These are phyloP conservation scores for Petunia axillaris DNA, from an alignment of 257 asterid species.

Conservation along the genomic window DNA sequence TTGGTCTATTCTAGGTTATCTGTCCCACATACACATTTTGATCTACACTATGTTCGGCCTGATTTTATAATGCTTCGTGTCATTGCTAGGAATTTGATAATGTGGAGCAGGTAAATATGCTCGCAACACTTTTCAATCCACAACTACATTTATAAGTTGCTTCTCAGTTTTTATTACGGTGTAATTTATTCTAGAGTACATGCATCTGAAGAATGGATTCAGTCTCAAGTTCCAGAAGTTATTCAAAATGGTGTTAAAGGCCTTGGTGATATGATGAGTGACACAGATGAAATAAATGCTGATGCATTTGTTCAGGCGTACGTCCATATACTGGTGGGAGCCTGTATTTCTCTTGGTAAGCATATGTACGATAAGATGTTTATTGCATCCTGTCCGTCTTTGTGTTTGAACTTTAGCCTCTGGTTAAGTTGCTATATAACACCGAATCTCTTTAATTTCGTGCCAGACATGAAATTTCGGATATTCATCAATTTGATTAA, in stretches of 20 bases:
- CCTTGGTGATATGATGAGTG: slow-evolving; percentile 68
- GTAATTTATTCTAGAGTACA: slow-evolving; percentile 48
- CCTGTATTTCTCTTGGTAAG: slow-evolving; percentile 88
- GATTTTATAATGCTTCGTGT: slow-evolving; percentile 93
- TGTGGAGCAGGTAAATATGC: slow-evolving; percentile 86
- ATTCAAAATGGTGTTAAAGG: slow-evolving; percentile 57
- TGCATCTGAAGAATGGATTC: slow-evolving; percentile 93
- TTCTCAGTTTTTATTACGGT: neutral
- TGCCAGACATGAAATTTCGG: neutral
- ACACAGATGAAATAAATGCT: slow-evolving; percentile 67
- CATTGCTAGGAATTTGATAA: slow-evolving; percentile 84
- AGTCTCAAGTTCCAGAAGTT: slow-evolving; percentile 83
- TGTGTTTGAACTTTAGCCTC: neutral
- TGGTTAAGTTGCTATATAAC: slow-evolving; percentile 8
- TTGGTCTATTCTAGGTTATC: slow-evolving; percentile 76
- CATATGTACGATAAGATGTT: neutral
- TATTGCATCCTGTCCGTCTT: neutral
- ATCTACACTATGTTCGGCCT: slow-evolving; percentile 90
- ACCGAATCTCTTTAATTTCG: neutral
- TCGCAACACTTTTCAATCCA: slow-evolving; percentile 8
- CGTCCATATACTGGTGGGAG: slow-evolving; percentile 84
- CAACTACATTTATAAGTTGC: slow-evolving; percentile 14
- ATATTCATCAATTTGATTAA: neutral
- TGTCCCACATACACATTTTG: slow-evolving; percentile 85
- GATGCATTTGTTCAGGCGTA: slow-evolving; percentile 91